Evolutionary conservation across 441 rosid genomes (phyloP).

Genomic region (Brassica balearica): DNA sequence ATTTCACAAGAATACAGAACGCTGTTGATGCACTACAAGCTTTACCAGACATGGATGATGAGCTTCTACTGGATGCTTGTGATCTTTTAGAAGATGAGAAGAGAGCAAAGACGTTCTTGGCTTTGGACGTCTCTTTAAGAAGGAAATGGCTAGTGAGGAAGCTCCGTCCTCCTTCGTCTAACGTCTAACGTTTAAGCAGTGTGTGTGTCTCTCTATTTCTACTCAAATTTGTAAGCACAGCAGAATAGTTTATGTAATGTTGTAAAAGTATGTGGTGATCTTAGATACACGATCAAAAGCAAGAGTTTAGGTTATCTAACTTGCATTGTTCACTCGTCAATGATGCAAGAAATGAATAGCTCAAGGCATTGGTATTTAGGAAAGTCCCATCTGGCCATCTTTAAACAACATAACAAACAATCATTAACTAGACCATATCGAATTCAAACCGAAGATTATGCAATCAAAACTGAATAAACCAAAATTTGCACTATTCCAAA

Average conservation of each 20-base stretch:
- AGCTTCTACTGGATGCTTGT: constrained; percentile 82
- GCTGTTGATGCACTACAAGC: constrained; percentile 74
- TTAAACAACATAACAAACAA: too few relatives aligned
- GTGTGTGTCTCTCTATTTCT: background rate
- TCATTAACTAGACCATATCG: too few relatives aligned
- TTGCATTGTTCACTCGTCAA: too few relatives aligned
- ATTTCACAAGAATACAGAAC: constrained; percentile 46
- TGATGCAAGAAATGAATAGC: background rate
- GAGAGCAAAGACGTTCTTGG: constrained; percentile 85
- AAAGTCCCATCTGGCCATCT: too few relatives aligned
- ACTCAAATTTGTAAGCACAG: constrained; percentile 8
- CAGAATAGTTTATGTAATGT: constrained; percentile 4
- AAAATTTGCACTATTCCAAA: too few relatives aligned
- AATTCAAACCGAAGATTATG: too few relatives aligned
- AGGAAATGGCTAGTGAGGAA: constrained; percentile 85
- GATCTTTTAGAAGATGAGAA: constrained; percentile 87
- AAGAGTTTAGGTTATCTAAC: background rate
- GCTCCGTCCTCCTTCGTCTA: constrained; percentile 58
- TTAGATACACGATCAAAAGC: constrained; percentile 14
- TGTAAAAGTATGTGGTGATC: constrained; percentile 30
- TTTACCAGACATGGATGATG: constrained; percentile 75
- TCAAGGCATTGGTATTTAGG: too few relatives aligned
- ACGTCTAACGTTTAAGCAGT: constrained; percentile 12
- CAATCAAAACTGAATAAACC: too few relatives aligned
- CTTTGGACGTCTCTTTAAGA: constrained; percentile 62